Conservation (phyloP, 257 asterid species). For the Sherardia arvensis region DNA sequence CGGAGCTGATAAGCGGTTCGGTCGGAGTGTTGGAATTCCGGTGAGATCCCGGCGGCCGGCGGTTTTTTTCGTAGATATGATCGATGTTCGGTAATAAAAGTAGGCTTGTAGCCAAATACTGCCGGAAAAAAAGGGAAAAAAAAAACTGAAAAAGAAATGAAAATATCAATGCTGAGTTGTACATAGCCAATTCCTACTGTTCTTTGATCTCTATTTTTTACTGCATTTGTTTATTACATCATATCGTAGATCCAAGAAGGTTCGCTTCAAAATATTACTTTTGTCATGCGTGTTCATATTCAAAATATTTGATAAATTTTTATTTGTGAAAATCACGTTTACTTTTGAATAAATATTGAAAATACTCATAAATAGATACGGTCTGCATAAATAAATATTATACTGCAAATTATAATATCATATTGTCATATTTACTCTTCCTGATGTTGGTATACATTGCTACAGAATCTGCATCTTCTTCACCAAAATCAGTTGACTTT, state of each 20-base stretch:
- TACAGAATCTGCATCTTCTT: background rate
- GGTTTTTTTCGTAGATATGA: background rate
- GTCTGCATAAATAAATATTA: too few species aligned
- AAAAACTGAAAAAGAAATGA: background rate
- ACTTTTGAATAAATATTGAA: too few species aligned
- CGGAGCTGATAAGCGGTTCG: slow-evolving; percentile 20
- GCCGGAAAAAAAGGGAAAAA: background rate
- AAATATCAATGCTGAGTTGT: background rate
- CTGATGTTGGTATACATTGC: background rate
- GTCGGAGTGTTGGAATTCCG: background rate
- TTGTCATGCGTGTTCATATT: too few species aligned
- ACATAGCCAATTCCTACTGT: background rate
- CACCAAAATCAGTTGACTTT: background rate
- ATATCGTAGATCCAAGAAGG: too few species aligned
- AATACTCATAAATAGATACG: too few species aligned
- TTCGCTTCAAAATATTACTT: too few species aligned
- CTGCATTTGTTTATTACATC: background rate
- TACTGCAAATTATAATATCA: too few species aligned
- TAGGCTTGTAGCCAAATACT: background rate
- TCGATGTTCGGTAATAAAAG: background rate
- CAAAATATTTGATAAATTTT: too few species aligned
- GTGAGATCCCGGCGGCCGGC: background rate
- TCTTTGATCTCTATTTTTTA: background rate
- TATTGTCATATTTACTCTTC: too few species aligned
- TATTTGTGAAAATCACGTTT: too few species aligned